phyloP scores from a whole-genome alignment of 768 basidiomycete species.

The Rhodotorula kratochvilovae region DNA sequence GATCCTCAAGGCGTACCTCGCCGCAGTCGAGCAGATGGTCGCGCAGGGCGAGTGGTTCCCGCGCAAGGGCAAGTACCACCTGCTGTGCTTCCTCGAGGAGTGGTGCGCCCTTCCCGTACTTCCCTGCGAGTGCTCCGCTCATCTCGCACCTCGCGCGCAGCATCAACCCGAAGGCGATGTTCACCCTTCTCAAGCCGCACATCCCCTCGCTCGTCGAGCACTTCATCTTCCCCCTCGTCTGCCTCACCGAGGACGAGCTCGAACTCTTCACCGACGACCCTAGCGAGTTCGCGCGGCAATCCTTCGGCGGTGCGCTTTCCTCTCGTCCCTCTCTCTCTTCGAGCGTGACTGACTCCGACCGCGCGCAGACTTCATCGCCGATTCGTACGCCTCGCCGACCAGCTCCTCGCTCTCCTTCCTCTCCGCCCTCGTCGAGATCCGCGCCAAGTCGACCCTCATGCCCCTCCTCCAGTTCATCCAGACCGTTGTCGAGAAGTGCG shows the following conservation, averaged over 20 bases:
- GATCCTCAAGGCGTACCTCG: conserved; percentile 74
- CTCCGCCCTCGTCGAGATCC: conserved; percentile 67
- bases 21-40: conserved; percentile 66
- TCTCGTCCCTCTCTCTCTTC: not conserved
- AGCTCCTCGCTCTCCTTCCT: conserved; percentile 71
- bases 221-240: conserved; percentile 81
- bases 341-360: not conserved
- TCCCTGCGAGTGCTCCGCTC: not conserved
- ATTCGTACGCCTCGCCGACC: conserved; percentile 67
- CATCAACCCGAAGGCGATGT: conserved; percentile 88
- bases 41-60: conserved; percentile 66
- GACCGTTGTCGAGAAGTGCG: conserved; percentile 59
- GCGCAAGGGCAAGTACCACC: conserved; percentile 72
- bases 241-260: conserved; percentile 64
- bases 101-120: conserved; percentile 56
- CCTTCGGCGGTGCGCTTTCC: conserved; percentile 57
- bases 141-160: conserved; percentile 48
- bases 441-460: conserved; percentile 76
- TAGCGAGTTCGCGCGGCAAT: conserved; percentile 70
- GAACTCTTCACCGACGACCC: conserved; percentile 76
- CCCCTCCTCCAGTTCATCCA: conserved; percentile 75
- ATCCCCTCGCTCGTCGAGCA: conserved; percentile 68
- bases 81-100: conserved; percentile 79
- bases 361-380: conserved; percentile 74
- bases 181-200: conserved; percentile 80